phyloP scores from a whole-genome alignment of 768 basidiomycete species.

The Auriscalpium vulgare region DNA sequence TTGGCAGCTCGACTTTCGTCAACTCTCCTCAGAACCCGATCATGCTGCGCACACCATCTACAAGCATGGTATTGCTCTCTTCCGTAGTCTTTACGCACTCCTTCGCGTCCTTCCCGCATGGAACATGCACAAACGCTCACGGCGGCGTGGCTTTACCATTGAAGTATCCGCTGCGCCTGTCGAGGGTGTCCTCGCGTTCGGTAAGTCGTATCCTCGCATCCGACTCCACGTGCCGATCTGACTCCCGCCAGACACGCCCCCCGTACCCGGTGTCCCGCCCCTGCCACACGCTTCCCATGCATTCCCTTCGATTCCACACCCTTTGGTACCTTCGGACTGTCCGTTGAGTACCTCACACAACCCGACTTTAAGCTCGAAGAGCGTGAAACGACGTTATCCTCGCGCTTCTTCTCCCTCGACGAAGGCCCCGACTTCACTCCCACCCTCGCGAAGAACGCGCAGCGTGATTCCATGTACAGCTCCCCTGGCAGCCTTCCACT shows the following conservation, averaged over 20 bases:
- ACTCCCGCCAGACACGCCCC: slow-evolving; percentile 28
- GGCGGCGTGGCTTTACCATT: slow-evolving; percentile 40
- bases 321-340: slow-evolving; percentile 52
- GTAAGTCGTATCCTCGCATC: slow-evolving; percentile 21
- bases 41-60: slow-evolving; percentile 70
- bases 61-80: slow-evolving; percentile 78
- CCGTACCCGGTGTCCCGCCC: slow-evolving; percentile 31
- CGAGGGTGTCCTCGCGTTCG: slow-evolving; percentile 29
- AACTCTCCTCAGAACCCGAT: slow-evolving; percentile 26
- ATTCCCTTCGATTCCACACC: slow-evolving; percentile 64
- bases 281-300: slow-evolving; percentile 44
- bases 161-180: slow-evolving; percentile 33
- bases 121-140: slow-evolving; percentile 59
- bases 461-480: slow-evolving; percentile 44
- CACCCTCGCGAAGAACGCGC: slow-evolving; percentile 58
- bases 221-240: neutral
- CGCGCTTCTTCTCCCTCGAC: slow-evolving; percentile 62
- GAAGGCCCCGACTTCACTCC: slow-evolving; percentile 63
- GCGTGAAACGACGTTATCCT: slow-evolving; percentile 67
- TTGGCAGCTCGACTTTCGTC: slow-evolving; percentile 47
- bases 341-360: slow-evolving; percentile 53
- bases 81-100: slow-evolving; percentile 68
- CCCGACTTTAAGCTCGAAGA: slow-evolving; percentile 73
- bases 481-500: slow-evolving; percentile 33
- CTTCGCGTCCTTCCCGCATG: slow-evolving; percentile 71